Base-by-base conservation (phyloP, 495 filamentous ascomycete species). In the Cercophora samala region DNA sequence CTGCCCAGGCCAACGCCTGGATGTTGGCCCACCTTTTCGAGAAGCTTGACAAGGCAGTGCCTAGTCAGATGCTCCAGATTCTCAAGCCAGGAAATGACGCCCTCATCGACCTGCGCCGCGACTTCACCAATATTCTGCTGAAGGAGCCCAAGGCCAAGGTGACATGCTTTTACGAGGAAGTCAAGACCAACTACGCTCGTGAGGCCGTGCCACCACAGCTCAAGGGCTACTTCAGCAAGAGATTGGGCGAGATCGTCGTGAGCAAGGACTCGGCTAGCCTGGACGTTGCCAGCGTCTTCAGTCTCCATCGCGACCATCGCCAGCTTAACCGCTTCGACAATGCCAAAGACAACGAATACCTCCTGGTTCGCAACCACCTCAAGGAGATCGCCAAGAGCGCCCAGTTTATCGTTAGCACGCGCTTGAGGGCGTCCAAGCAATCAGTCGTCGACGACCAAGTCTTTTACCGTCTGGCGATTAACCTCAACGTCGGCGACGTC, bases 321-420 rank as follows among this genome's bases (percentile, higher is more conserved):
- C 65, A 67, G 65, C 59, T 67, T 19, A 67, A 67, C 29, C 65
- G 65, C 22, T 67, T 67, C 65, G 65, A 67, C 65, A 67, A 32
- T 29, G 60, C 65, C 65, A 67, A 67, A 24, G 65, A 67, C 26
- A 60, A 60, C 18, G 59, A 60, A 11, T 67, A 67, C 51, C 51
- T 62, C 17, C 26, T 54, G 26, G 60, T 63, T 8, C 59, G 59
- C 23, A 24, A 58, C 19, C 65, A 63, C 13, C 37, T 67, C 60
- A 42, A 29, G 18, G 65, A 63, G 26, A 63, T 67, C 21, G 65
- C 62, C 65, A 67, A 67, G 65, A 32, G 56, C 29, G 65, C 65
- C 11, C 65, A 63, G 17, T 46, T 32, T 18, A 59, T 63, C 13
- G 65, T 67, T 13, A 23, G 26, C 53, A 54, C 60, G 2, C 65